These are phyloP conservation scores for Climacium dendroides DNA, from an alignment of 225 moss, liverwort and hornwort genomes.

Conservation along the genomic window DNA sequence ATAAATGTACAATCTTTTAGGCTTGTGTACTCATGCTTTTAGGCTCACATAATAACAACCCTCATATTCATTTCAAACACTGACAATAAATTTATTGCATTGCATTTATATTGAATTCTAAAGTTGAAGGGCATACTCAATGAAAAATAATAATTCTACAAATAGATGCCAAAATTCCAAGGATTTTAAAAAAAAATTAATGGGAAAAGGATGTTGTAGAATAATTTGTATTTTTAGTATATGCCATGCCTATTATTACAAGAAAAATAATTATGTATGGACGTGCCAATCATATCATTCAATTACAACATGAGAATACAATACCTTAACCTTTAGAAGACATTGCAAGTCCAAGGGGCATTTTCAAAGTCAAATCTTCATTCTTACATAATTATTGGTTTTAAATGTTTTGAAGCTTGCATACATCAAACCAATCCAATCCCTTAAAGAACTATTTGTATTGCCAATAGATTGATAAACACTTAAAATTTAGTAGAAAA, in stretches of 20 bases:
- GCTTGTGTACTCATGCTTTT: no score
- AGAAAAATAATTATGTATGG: background rate
- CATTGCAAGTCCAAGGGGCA: background rate
- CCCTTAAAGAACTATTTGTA: background rate
- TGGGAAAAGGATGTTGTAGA: background rate
- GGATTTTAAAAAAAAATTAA: no score
- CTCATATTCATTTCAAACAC: no score
- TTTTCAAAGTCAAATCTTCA: background rate
- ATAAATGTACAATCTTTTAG: no score
- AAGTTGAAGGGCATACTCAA: background rate
- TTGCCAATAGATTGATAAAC: background rate
- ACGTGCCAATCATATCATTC: background rate
- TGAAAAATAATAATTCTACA: rapidly evolving
- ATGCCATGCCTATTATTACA: rapidly evolving
- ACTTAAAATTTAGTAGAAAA: background rate
- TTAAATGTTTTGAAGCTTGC: background rate
- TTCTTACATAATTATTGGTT: background rate
- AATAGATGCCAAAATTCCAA: background rate
- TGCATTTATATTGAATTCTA: background rate
- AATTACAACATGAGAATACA: background rate
- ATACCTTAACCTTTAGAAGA: background rate
- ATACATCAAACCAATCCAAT: background rate
- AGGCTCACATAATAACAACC: no score
- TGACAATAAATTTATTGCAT: background rate
- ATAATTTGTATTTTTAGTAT: background rate